These are phyloP conservation scores for Lentinula lateritia DNA, from an alignment of 768 basidiomycete genomes.

Conservation along the genomic window DNA sequence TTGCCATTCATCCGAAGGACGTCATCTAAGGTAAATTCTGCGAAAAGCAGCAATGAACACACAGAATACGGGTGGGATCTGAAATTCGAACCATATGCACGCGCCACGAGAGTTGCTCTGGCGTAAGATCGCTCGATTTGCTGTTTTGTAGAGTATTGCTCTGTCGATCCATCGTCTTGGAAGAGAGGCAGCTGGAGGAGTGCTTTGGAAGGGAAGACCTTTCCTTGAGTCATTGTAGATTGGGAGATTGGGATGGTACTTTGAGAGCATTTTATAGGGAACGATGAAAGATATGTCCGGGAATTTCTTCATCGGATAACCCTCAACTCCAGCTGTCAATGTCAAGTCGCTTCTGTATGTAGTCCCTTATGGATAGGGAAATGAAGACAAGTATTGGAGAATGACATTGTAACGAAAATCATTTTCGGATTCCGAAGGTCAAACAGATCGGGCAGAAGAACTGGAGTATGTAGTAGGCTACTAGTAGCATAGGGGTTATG, in stretches of 20 bases:
- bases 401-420: no score
- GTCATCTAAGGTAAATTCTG: constrained; percentile 11
- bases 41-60: background rate
- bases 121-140: constrained; percentile 26
- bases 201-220: background rate
- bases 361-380: no score
- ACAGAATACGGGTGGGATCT: background rate
- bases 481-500: no score
- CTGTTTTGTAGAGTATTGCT: background rate
- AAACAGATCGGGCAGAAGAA: no score
- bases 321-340: background rate
- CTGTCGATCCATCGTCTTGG: background rate
- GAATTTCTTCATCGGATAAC: background rate
- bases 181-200: background rate
- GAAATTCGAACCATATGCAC: background rate
- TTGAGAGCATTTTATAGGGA: background rate
- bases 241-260: background rate
- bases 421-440: no score
- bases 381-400: no score
- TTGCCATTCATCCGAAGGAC: constrained; percentile 1
- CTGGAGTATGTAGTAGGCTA: no score
- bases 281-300: background rate
- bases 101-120: constrained; percentile 21
- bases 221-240: background rate
- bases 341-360: background rate